These are phyloP conservation scores for Dryas drummondii DNA, from an alignment of 306 rosid genomes.

Conservation along the genomic window DNA sequence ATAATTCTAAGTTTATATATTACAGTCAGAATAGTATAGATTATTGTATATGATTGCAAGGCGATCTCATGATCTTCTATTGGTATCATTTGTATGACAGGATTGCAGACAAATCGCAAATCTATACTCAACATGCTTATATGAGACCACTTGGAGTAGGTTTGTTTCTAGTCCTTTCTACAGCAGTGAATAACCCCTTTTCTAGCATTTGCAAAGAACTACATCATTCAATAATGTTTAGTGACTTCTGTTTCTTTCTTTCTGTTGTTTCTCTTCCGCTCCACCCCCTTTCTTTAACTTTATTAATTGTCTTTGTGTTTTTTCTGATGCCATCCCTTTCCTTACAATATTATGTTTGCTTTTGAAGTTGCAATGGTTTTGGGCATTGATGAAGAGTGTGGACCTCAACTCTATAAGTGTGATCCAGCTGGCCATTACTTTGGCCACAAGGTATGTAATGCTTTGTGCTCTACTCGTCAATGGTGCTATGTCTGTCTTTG, in stretches of 20 bases:
- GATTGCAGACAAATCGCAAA: constrained; percentile 97
- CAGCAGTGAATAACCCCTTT: neutral
- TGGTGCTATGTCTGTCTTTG: neutral
- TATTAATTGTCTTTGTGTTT: constrained; percentile 11
- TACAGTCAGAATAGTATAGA: constrained; percentile 8
- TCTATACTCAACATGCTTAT: constrained; percentile 98
- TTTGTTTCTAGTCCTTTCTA: constrained; percentile 35
- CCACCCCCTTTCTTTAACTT: neutral
- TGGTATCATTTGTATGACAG: constrained; percentile 43
- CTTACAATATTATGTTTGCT: constrained; percentile 22
- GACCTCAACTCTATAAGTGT: constrained; percentile 88
- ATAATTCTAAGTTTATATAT: neutral
- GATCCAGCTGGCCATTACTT: constrained; percentile 99
- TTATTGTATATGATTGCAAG: constrained; percentile 1
- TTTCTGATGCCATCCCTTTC: constrained; percentile 23
- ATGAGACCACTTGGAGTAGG: constrained; percentile 99
- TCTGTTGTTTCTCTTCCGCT: neutral
- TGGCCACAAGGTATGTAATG: constrained; percentile 83
- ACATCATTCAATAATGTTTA: constrained; percentile 4
- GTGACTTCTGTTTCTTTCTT: neutral
- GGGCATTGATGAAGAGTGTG: constrained; percentile 89
- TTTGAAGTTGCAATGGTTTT: constrained; percentile 87
- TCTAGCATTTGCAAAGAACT: constrained; percentile 2
- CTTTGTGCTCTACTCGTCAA: neutral
- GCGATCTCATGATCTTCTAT: constrained; percentile 16